Evolutionary conservation across 208 protist genomes (phyloP), one percentile per base, ranked within the genome.

Genomic region (Crithidia bombi): DNA sequence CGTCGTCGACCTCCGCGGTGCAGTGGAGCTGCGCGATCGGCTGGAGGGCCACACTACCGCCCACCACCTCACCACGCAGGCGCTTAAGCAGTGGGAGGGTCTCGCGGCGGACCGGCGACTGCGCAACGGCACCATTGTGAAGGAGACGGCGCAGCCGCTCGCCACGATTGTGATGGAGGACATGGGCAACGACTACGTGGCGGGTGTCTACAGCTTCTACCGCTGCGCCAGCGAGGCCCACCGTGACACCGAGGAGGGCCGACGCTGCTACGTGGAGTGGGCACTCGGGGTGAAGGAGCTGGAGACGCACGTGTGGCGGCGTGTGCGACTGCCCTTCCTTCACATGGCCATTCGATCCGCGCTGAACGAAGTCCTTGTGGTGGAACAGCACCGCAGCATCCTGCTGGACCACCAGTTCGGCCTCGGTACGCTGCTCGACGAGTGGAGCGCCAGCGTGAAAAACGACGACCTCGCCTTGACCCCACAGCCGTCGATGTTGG

Each of bases 371-470:
- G 68, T 82, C 23, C 75, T 93, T 14, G 62, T 93, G 28, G 65
- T 86, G 32, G 80, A 87, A 43, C 70, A 73, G 14, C 85, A 91
- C 55, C 79, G 83, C 46, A 35, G 44, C 26, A 57, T 93, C 56
- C 75, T 93, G 49, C 74, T 91, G 17, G 85, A 91, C 51, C 32
- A 58, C 2, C 54, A 72, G n/a, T 72, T 73, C 56, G 88, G 88
- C 7, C 75, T 91, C 46, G 68, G 70, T 26, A 74, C 81, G n/a
- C 71, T 85, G 73, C 81, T 93, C 26, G 83, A 89, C 23, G 70
- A 70, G 21, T 93, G 81, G 81, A 67, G 44, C 14, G 73, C 73
- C 3, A 50, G 49, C 17, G 30, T 67, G n/a, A 47, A 46, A 52
- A 28, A 70, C 7, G 66, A 67, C n/a, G 77, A 59, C 19, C 59